A percentile compares a stretch with the other conserved stretches of the same genome.
These are phyloP conservation scores for Candida sp. DNA, from an alignment of 1,139 yeast genomes.

Conservation along the genomic window DNA sequence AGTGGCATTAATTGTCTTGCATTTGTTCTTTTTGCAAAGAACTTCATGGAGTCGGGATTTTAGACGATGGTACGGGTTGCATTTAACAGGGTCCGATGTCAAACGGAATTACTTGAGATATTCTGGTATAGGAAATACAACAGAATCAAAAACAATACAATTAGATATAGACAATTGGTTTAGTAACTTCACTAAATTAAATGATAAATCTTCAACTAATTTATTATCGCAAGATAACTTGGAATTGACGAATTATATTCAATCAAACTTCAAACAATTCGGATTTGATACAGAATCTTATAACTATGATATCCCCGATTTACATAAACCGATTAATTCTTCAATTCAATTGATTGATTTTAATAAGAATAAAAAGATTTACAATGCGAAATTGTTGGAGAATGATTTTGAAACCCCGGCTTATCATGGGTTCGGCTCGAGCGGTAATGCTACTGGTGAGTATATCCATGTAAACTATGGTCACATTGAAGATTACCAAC, in stretches of 20 bases:
- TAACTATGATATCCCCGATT: constrained; percentile 14
- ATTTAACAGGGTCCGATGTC: constrained; percentile 60
- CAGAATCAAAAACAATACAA: constrained; percentile 23
- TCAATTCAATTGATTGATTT: constrained; percentile 22
- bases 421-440: constrained; percentile 27
- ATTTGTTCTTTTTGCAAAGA: constrained; percentile 77
- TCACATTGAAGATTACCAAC: constrained; percentile 22
- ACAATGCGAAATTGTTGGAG: constrained; percentile 25
- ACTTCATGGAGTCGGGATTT: constrained; percentile 85
- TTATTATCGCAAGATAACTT: constrained; percentile 25
- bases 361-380: constrained; percentile 12
- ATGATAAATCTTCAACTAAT: constrained; percentile 15
- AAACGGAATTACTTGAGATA: constrained; percentile 37
- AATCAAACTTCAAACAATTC: constrained; percentile 20
- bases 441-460: constrained; percentile 22
- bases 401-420: constrained; percentile 32
- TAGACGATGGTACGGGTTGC: constrained; percentile 67
- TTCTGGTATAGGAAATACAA: constrained; percentile 24
- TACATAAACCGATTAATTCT: constrained; percentile 21
- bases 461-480: constrained; percentile 34
- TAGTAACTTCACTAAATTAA: constrained; percentile 17
- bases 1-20: constrained; percentile 51
- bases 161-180: constrained; percentile 26
- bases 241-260: constrained; percentile 23
- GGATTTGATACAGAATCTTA: constrained; percentile 23